phyloP scores from a whole-genome alignment of 192 early-diverging fungal species.

The Lobosporangium transversale region DNA sequence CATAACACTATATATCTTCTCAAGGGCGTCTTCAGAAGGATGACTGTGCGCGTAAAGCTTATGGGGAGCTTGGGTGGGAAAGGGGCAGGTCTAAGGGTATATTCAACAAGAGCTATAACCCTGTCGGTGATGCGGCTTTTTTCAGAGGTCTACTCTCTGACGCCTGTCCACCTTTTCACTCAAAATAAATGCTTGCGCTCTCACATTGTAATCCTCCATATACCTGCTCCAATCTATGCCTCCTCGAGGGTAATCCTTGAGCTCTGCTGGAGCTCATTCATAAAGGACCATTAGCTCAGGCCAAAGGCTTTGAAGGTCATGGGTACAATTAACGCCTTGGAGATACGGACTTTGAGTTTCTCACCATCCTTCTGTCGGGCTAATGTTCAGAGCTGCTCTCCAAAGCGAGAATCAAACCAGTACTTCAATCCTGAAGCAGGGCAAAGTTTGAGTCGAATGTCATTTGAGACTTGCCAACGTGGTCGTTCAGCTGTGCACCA shows the following conservation, averaged over 20 bases:
- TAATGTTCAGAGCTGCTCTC: conserved; percentile 41
- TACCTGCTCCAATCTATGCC: conserved; percentile 45
- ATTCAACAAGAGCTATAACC: too few species aligned
- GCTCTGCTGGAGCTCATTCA: conserved; percentile 32
- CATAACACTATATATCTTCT: too few species aligned
- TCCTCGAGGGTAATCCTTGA: conserved; percentile 26
- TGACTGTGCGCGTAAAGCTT: too few species aligned
- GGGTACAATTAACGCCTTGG: conserved; percentile 42
- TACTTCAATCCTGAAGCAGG: conserved; percentile 21
- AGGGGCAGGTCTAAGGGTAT: too few species aligned
- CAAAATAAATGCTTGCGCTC: conserved; percentile 36
- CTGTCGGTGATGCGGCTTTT: too few species aligned
- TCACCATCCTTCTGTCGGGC: conserved; percentile 42
- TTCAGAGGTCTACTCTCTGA: too few species aligned
- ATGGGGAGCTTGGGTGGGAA: too few species aligned
- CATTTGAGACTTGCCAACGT: conserved; percentile 31
- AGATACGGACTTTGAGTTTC: conserved; percentile 32
- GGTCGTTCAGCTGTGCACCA: conserved; percentile 34
- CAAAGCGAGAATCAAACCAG: conserved; percentile 38
- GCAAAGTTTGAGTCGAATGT: conserved; percentile 44
- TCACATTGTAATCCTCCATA: conserved; percentile 43
- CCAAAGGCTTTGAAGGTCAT: conserved; percentile 49
- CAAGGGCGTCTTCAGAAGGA: too few species aligned
- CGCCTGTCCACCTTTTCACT: conserved; percentile 39
- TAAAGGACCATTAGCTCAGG: conserved; percentile 33